Conservation (phyloP, 768 basidiomycete species). For the Leccinum arenicola region DNA sequence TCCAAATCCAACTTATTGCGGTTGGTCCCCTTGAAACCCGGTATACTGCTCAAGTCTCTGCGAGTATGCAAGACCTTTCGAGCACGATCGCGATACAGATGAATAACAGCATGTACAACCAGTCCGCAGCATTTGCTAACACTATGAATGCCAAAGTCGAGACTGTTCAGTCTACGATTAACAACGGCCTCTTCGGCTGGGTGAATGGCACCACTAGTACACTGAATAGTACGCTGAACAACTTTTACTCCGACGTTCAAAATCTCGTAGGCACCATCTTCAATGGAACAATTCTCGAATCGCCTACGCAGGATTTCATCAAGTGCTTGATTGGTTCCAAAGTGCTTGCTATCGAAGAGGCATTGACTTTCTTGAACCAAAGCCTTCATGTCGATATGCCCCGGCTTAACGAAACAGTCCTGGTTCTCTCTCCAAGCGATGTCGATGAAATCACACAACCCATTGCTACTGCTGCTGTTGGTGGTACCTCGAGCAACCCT, state of each 20-base stretch:
- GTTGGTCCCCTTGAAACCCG: constrained; percentile 69
- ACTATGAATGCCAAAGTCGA: constrained; percentile 72
- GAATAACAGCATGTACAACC: constrained; percentile 80
- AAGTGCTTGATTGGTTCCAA: constrained; percentile 91
- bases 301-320: constrained; percentile 83
- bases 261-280: constrained; percentile 74
- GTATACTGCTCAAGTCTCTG: constrained; percentile 60
- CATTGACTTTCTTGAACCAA: constrained; percentile 87
- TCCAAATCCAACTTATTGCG: constrained; percentile 84
- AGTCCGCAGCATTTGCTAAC: constrained; percentile 75
- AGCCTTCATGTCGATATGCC: constrained; percentile 83
- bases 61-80: constrained; percentile 64
- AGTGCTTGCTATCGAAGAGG: constrained; percentile 80
- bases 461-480: constrained; percentile 80
- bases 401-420: constrained; percentile 66
- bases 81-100: constrained; percentile 70
- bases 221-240: constrained; percentile 81
- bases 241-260: constrained; percentile 86
- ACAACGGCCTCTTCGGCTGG: constrained; percentile 92
- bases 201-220: constrained; percentile 86
- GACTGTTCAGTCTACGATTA: constrained; percentile 69
- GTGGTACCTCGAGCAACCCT: constrained; percentile 47
- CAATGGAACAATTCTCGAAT: constrained; percentile 78
- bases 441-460: constrained; percentile 77
- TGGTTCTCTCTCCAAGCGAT: constrained; percentile 69